phyloP scores from a whole-genome alignment of 305 asterid genomes.

The Fraxinus paxiana region DNA sequence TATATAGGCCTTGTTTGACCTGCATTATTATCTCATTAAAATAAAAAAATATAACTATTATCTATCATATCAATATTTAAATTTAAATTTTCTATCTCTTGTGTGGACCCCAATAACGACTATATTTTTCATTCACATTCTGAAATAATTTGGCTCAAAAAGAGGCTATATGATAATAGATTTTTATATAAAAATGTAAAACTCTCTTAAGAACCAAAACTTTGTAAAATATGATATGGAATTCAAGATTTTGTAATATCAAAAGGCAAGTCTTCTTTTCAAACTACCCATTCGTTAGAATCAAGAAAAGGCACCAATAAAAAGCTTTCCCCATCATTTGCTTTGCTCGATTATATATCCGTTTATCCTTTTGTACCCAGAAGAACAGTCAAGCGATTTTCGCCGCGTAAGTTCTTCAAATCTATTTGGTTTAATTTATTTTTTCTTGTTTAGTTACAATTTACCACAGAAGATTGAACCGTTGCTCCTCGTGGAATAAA shows the following conservation, averaged over 20 bases:
- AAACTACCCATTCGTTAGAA: constrained; percentile 31
- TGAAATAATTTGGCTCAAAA: too few relatives aligned
- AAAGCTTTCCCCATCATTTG: constrained; percentile 15
- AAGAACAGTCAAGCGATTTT: constrained; percentile 10
- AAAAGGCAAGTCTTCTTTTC: constrained; percentile 41
- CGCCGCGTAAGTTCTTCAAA: constrained; percentile 23
- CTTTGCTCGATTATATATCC: constrained; percentile 14
- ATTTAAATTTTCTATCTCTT: too few relatives aligned
- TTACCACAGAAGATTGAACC: not conserved
- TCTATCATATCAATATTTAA: too few relatives aligned
- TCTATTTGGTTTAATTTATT: too few relatives aligned
- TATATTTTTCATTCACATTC: too few relatives aligned
- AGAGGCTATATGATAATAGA: too few relatives aligned
- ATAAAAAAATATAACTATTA: too few relatives aligned
- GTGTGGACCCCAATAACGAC: too few relatives aligned
- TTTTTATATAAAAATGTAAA: too few relatives aligned
- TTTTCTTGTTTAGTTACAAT: not conserved
- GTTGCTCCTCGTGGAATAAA: not conserved
- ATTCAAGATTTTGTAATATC: not conserved
- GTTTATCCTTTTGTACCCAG: constrained; percentile 26
- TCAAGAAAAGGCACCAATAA: constrained; percentile 17
- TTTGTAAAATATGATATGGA: constrained; percentile 23
- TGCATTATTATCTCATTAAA: too few relatives aligned
- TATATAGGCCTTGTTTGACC: too few relatives aligned
- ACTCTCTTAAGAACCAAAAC: not conserved